Conservation (phyloP, 768 basidiomycete species). For the Rickenella mellea region DNA sequence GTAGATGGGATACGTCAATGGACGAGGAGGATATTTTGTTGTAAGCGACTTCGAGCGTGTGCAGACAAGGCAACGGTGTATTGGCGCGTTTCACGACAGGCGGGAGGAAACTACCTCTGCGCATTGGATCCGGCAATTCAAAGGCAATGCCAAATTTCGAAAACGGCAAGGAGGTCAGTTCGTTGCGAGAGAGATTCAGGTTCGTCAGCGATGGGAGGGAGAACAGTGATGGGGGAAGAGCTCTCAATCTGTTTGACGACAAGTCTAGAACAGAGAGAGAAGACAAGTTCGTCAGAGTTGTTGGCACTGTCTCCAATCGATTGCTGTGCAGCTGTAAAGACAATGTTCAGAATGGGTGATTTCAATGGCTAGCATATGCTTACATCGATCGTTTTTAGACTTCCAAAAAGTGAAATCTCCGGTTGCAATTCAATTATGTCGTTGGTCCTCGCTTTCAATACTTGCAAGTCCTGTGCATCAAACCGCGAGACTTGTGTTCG, state of each 20-base stretch:
- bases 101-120: constrained; percentile 51
- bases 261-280: constrained; percentile 61
- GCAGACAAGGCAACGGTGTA: constrained; percentile 55
- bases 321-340: constrained; percentile 62
- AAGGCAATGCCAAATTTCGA: constrained; percentile 12
- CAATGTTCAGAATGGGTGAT: constrained; percentile 3
- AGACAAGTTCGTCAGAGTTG: constrained; percentile 58
- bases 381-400: constrained; percentile 72
- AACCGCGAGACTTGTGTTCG: constrained; percentile 60
- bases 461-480: constrained; percentile 68
- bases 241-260: constrained; percentile 58
- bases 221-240: constrained; percentile 56
- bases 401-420: constrained; percentile 79
- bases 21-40: constrained; percentile 50
- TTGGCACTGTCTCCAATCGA: constrained; percentile 50
- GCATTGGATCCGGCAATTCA: constrained; percentile 17
- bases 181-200: constrained; percentile 68
- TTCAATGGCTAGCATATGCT: constrained; percentile 17
- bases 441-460: constrained; percentile 75
- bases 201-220: constrained; percentile 56
- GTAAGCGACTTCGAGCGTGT: constrained; percentile 53
- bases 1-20: constrained; percentile 46
- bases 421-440: constrained; percentile 71
- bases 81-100: constrained; percentile 53
- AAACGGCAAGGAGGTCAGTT: constrained; percentile 51